Evolutionary conservation across 768 basidiomycete genomes (phyloP).

Genomic region (Tulasnella calospora): DNA sequence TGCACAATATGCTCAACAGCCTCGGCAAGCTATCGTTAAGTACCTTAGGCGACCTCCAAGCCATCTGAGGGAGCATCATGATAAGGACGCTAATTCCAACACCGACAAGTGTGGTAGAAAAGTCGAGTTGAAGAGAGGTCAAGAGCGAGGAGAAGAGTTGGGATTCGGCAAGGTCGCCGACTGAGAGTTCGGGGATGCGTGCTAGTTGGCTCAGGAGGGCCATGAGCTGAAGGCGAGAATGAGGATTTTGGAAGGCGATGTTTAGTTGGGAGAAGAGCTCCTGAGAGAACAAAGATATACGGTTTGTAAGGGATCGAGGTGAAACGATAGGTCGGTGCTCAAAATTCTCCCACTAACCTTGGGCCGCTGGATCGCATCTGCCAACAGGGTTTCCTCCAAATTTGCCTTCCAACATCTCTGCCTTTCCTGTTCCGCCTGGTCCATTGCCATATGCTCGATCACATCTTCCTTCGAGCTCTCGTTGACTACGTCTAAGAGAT

Average conservation of each 20-base stretch:
- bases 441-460: conserved; percentile 67
- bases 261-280: conserved; percentile 66
- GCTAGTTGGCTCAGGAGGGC: conserved; percentile 55
- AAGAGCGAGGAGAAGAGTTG: conserved; percentile 62
- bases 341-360: conserved; percentile 45
- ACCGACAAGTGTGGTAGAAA: conserved; percentile 64
- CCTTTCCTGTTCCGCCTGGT: conserved; percentile 55
- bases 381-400: conserved; percentile 67
- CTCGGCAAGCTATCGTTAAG: conserved; percentile 59
- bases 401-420: conserved; percentile 69
- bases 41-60: conserved; percentile 53
- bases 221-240: conserved; percentile 63
- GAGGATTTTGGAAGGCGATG: conserved; percentile 54
- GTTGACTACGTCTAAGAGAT: conserved; percentile 70
- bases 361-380: conserved; percentile 57
- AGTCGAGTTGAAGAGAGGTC: conserved; percentile 64
- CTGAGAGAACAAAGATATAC: conserved; percentile 38
- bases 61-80: conserved; percentile 70
- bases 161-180: conserved; percentile 45
- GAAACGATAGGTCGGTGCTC: not conserved
- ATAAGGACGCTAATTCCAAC: conserved; percentile 59
- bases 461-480: conserved; percentile 69
- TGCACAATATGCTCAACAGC: conserved; percentile 61
- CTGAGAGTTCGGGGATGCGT: conserved; percentile 24
- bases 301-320: not conserved